phyloP scores from a whole-genome alignment of 2,329 filamentous ascomycete species.

The Sporothrix globosa region DNA sequence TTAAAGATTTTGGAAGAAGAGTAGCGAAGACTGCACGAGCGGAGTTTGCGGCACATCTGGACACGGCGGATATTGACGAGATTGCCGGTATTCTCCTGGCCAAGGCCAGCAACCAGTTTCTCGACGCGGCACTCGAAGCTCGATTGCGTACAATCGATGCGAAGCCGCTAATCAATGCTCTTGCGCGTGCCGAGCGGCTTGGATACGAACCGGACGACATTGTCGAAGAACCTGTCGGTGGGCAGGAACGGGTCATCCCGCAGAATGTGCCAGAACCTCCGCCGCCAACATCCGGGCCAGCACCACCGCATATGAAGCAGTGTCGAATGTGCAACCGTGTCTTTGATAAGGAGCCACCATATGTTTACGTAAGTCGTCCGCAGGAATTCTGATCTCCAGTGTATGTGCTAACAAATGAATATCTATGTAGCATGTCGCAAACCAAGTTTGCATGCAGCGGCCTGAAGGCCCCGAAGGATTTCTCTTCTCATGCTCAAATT shows the following conservation, averaged over 20 bases:
- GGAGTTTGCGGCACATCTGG: conserved; percentile 50
- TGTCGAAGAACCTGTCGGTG: conserved; percentile 48
- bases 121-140: conserved; percentile 57
- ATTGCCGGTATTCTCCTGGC: conserved; percentile 50
- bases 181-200: conserved; percentile 60
- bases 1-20: conserved; percentile 53
- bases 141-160: conserved; percentile 59
- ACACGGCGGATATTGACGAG: conserved; percentile 50
- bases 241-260: conserved; percentile 47
- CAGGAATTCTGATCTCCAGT: neutral
- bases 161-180: conserved; percentile 58
- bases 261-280: conserved; percentile 16
- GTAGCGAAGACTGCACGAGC: conserved; percentile 48
- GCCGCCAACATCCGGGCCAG: neutral
- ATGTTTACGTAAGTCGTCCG: conserved; percentile 42
- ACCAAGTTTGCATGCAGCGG: conserved; percentile 33
- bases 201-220: conserved; percentile 59
- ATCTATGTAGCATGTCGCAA: conserved; percentile 19
- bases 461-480: conserved; percentile 39
- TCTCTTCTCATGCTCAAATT: conserved; percentile 50
- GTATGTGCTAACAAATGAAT: neutral
- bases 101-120: conserved; percentile 54
- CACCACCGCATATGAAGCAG: conserved; percentile 6
- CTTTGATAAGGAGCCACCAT: conserved; percentile 43
- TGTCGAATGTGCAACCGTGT: conserved; percentile 45